Base-by-base conservation (phyloP, 257 asterid genomes). In the Linaria vulgaris region DNA sequence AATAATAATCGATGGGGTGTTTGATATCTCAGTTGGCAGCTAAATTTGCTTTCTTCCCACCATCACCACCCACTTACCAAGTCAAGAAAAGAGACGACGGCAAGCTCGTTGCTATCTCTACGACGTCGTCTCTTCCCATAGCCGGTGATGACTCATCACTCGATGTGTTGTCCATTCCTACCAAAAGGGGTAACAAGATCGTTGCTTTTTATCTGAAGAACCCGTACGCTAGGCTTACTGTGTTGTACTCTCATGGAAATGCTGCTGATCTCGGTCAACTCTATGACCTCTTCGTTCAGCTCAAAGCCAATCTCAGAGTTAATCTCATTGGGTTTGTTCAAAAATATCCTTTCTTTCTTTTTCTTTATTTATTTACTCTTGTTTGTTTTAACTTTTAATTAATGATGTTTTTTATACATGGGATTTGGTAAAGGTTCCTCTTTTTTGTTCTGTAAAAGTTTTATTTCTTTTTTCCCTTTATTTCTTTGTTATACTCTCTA, bases 251-350 rank as follows among this genome's bases (percentile, higher is more conserved):
- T 38, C 98, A 91, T 74, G 98, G 98, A 47, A 91, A 91, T 85
- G 98, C 98, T 14, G 95, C 98, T 82, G 98, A 91, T 88, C 91
- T 91, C 72, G 98, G 98, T 59, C 98, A 91, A 75, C 95, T 91
- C 61, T 91, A 86, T 77, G 98, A 91, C 75, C 90, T 91, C 74
- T 91, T 91, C 83, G 78, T 88, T 22, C 98, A 91, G 80, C 98
- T 91, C 76, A 88, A 86, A 75, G 91, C 96, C 56, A 91, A 91
- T 84, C 95, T 91, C 57, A 81, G 95, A 74, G 95, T 91, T 80
- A 91, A 91, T 80, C 90, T 91, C 61, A 78, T 91, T 72, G 98
- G 98, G 98, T 91, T 68, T 68, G 80, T 46, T 52, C n/a, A n/a
- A n/a, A n/a, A n/a, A n/a, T n/a, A n/a, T 58, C 27, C 56, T 37